phyloP scores from a whole-genome alignment of 139 green algal species.

The Haematococcus sp. region DNA sequence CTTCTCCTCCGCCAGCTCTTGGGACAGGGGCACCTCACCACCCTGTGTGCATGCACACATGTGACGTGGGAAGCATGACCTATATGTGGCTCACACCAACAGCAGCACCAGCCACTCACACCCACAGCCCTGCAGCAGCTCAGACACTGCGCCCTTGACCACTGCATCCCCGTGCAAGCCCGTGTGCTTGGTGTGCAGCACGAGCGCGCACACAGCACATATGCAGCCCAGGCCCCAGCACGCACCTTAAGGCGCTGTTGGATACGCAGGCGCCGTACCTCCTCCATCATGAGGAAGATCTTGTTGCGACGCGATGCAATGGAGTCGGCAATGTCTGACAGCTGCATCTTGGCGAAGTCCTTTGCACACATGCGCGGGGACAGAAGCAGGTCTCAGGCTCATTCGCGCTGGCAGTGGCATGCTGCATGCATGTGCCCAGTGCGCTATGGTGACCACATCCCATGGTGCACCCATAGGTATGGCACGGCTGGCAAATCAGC shows the following conservation, averaged over 20 bases:
- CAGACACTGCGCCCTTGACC: not conserved
- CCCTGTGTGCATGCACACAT: not conserved
- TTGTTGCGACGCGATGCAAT: slow-evolving; percentile 80
- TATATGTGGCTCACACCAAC: not conserved
- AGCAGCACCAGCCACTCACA: not conserved
- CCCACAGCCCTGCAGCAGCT: too few species aligned
- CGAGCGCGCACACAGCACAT: too few species aligned
- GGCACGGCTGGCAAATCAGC: too few species aligned
- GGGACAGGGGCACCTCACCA: not conserved
- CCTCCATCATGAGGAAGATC: slow-evolving; percentile 98
- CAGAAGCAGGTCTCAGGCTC: not conserved
- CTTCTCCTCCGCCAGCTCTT: slow-evolving; percentile 58
- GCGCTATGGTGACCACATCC: too few species aligned
- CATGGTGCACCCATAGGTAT: too few species aligned
- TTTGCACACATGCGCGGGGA: slow-evolving; percentile 14
- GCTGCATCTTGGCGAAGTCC: slow-evolving; percentile 83
- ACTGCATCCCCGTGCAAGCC: too few species aligned
- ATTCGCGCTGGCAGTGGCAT: too few species aligned
- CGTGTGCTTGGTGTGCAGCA: too few species aligned
- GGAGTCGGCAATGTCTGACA: slow-evolving; percentile 78
- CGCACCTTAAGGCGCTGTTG: slow-evolving; percentile 86
- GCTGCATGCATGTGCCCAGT: too few species aligned
- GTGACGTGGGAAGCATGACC: not conserved
- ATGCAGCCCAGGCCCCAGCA: too few species aligned
- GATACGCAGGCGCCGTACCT: slow-evolving; percentile 92